Evolutionary conservation across 1,284 basidiomycete species (phyloP).

Genomic region (Fomitopsis palustris): DNA sequence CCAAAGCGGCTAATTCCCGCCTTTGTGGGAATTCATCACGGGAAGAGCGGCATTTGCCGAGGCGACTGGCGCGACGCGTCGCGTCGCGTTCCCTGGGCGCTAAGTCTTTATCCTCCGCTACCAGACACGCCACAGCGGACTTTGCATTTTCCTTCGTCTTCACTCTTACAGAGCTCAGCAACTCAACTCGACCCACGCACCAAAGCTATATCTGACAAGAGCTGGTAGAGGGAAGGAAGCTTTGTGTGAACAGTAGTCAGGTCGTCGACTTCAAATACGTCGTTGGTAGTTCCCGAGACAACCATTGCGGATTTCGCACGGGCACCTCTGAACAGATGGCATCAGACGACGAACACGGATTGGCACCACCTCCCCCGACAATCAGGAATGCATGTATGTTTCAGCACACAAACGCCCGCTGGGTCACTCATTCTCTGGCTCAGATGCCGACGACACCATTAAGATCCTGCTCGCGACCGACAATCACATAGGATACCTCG

Average conservation of each 20-base stretch:
- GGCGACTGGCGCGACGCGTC: conserved; percentile 15
- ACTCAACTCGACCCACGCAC: no score
- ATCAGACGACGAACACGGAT: conserved; percentile 8
- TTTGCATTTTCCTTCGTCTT: no score
- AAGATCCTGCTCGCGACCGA: conserved; percentile 89
- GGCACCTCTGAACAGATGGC: no score
- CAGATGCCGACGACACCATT: conserved; percentile 68
- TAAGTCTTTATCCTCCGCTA: neutral
- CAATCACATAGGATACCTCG: conserved; percentile 94
- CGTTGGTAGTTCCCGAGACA: neutral
- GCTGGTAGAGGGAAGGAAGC: no score
- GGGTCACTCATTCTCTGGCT: neutral
- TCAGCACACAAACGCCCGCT: neutral
- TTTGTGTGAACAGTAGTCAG: no score
- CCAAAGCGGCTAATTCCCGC: neutral
- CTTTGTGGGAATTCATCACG: neutral
- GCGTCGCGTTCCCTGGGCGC: conserved; percentile 4
- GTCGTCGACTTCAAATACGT: no score
- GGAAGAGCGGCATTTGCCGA: neutral
- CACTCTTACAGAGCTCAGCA: no score
- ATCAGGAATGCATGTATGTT: conserved; percentile 39
- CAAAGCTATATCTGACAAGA: no score
- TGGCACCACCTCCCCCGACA: conserved; percentile 14
- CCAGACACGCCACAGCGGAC: neutral
- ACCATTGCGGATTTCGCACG: no score